These are phyloP conservation scores for Colletotrichum camelliae DNA, from an alignment of 2,329 filamentous ascomycete species.

Conservation along the genomic window DNA sequence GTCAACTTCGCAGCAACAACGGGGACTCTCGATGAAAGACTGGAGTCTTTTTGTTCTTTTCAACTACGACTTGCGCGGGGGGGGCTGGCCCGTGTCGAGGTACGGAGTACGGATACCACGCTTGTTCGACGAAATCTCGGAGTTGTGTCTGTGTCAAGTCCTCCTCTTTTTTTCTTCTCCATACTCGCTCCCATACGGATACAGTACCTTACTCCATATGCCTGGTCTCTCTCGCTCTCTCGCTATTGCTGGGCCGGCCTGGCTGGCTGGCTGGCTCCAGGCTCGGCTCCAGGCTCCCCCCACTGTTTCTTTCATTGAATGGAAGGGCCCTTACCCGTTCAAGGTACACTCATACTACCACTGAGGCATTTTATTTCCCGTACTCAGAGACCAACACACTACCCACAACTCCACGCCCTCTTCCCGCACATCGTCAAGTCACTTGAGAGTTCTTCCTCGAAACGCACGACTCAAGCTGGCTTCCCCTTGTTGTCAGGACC, in stretches of 20 bases:
- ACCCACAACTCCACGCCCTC: not conserved
- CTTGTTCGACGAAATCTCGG: slow-evolving; percentile 17
- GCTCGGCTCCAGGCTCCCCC: not conserved
- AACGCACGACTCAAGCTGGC: slow-evolving; percentile 23
- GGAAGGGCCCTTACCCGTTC: not conserved
- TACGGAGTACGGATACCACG: not conserved
- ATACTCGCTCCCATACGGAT: not conserved
- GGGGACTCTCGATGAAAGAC: not conserved
- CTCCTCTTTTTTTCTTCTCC: not conserved
- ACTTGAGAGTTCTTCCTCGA: slow-evolving; percentile 21
- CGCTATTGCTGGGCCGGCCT: not conserved
- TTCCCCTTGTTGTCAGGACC: slow-evolving; percentile 21
- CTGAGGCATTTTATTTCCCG: slow-evolving; percentile 20
- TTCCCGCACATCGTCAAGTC: slow-evolving; percentile 13
- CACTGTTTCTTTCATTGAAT: not conserved
- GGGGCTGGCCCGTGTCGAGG: slow-evolving; percentile 7
- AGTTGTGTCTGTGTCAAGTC: slow-evolving; percentile 16
- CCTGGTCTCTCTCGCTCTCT: not conserved
- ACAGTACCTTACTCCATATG: not conserved
- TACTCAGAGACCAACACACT: slow-evolving; percentile 3
- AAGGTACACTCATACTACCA: slow-evolving; percentile 11
- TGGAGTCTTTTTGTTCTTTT: not conserved
- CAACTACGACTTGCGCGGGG: not conserved
- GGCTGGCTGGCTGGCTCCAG: not conserved
- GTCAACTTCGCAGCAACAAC: not conserved